Evolutionary conservation across 345 rosid species (phyloP).

Genomic region (Noccaea bulbosa): DNA sequence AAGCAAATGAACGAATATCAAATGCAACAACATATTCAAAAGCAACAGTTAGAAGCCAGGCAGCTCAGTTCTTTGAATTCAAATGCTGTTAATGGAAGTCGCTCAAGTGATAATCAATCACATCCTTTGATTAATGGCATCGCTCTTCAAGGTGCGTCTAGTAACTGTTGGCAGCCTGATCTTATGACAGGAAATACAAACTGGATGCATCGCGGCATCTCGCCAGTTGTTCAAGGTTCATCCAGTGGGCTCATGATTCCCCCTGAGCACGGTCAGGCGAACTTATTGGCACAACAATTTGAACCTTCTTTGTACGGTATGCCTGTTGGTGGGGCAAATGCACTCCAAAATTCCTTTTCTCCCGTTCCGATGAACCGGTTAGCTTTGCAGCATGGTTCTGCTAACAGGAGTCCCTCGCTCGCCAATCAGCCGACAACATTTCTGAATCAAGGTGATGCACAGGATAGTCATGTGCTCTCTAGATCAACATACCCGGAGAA

Average conservation of each 20-base stretch:
- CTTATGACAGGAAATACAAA: too few species aligned
- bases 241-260: slow-evolving; percentile 58
- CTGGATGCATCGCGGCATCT: slow-evolving; percentile 29
- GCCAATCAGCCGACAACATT: slow-evolving; percentile 54
- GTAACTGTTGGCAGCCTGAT: too few species aligned
- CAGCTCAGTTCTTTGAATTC: slow-evolving; percentile 57
- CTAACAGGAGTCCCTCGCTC: slow-evolving; percentile 52
- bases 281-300: slow-evolving; percentile 59
- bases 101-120: slow-evolving; percentile 46
- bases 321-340: slow-evolving; percentile 56
- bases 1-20: slow-evolving; percentile 83
- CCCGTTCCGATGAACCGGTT: slow-evolving; percentile 60
- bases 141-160: too few species aligned
- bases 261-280: slow-evolving; percentile 65
- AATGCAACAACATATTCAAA: slow-evolving; percentile 67
- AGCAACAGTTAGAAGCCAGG: slow-evolving; percentile 59
- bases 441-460: slow-evolving; percentile 53
- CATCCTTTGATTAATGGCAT: too few species aligned
- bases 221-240: slow-evolving; percentile 61
- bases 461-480: slow-evolving; percentile 54
- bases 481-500: slow-evolving; percentile 57
- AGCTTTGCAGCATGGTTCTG: slow-evolving; percentile 50
- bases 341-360: slow-evolving; percentile 50
- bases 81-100: slow-evolving; percentile 53
- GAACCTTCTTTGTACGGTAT: slow-evolving; percentile 75